phyloP scores from a whole-genome alignment of 306 rosid species.

The Adenanthera pavonina region DNA sequence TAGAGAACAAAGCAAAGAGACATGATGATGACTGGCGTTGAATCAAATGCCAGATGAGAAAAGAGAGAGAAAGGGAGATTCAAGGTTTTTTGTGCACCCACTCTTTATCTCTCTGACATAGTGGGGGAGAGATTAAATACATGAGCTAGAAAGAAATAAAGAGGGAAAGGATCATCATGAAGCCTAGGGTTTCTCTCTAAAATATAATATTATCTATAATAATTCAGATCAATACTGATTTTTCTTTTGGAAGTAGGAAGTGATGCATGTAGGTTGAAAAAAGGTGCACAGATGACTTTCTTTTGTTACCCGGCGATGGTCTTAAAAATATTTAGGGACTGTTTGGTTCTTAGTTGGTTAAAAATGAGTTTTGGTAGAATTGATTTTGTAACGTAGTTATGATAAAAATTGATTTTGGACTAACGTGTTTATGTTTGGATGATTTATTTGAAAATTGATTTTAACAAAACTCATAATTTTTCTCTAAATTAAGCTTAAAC shows the following conservation, averaged over 20 bases:
- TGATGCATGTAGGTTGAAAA: neutral
- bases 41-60: slow-evolving; percentile 35
- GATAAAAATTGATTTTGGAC: too few relatives aligned
- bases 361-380: too few relatives aligned
- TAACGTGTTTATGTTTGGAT: too few relatives aligned
- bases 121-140: neutral
- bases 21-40: slow-evolving; percentile 62
- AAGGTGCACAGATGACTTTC: neutral
- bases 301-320: neutral
- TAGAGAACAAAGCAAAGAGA: slow-evolving; percentile 54
- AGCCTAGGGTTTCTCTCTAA: slow-evolving; percentile 21
- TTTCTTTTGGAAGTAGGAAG: neutral
- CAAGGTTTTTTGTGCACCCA: slow-evolving; percentile 46
- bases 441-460: too few relatives aligned
- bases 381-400: too few relatives aligned
- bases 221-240: neutral
- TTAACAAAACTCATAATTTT: too few relatives aligned
- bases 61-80: neutral
- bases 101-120: slow-evolving; percentile 34
- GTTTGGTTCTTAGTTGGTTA: too few relatives aligned
- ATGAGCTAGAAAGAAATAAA: neutral
- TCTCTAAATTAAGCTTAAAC: too few relatives aligned
- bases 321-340: too few relatives aligned
- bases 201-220: neutral
- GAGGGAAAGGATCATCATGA: slow-evolving; percentile 32